Conservation (phyloP, 2,329 filamentous ascomycete species). For the Trichophyton simii region DNA sequence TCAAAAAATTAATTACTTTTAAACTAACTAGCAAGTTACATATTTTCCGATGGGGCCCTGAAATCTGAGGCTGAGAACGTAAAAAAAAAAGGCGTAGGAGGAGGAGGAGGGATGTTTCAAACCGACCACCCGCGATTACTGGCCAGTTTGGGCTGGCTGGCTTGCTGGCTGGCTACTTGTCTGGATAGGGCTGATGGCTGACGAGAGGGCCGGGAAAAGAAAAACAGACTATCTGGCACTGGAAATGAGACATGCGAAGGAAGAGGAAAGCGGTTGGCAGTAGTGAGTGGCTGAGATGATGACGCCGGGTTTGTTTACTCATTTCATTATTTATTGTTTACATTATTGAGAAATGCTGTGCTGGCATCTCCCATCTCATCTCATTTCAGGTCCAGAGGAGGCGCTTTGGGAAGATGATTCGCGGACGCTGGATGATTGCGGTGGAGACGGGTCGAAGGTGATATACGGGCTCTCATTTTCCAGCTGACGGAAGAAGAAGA, state of each 20-base stretch:
- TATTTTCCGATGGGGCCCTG: background rate
- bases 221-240: background rate
- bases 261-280: background rate
- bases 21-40: too few species aligned
- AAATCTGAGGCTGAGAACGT: background rate
- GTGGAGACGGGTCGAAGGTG: background rate
- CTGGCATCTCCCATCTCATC: too few species aligned
- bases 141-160: too few species aligned
- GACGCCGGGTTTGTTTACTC: too few species aligned
- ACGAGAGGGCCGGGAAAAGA: background rate
- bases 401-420: background rate
- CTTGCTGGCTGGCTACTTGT: too few species aligned
- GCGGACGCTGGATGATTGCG: background rate
- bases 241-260: background rate
- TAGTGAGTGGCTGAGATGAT: too few species aligned
- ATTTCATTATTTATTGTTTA: too few species aligned
- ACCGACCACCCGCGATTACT: too few species aligned
- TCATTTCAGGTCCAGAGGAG: too few species aligned
- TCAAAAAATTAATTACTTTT: too few species aligned
- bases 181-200: conserved; percentile 1
- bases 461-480: background rate
- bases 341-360: too few species aligned
- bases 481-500: background rate
- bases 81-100: background rate
- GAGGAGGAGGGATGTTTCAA: too few species aligned